A percentile compares a stretch with the other conserved stretches of the same genome.
Evolutionary conservation across 23 red algal genomes (phyloP).

Genomic region (Pyropia yezoensis): DNA sequence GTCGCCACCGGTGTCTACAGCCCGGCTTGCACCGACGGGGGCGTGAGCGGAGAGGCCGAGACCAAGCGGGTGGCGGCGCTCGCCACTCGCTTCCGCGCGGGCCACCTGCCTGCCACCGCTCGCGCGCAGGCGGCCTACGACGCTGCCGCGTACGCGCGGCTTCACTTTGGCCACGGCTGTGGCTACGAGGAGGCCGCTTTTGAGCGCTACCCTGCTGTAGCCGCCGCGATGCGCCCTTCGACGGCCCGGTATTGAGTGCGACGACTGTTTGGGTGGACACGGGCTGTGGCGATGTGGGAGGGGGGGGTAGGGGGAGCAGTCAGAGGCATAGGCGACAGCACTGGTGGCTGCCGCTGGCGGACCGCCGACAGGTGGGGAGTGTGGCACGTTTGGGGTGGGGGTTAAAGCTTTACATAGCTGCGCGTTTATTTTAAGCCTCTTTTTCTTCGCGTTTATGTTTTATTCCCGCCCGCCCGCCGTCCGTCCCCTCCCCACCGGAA

Average conservation of each 20-base stretch:
- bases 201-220: slow-evolving; percentile 25
- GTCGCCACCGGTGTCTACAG: slow-evolving; percentile 32
- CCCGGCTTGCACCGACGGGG: slow-evolving; percentile 24
- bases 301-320: too few species aligned
- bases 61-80: slow-evolving; percentile 24
- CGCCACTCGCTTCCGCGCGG: slow-evolving; percentile 13
- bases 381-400: too few species aligned
- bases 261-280: too few species aligned
- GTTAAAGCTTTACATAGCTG: too few species aligned
- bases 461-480: too few species aligned
- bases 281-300: too few species aligned
- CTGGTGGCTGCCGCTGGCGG: too few species aligned
- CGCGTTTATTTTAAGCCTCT: too few species aligned
- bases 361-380: too few species aligned
- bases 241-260: slow-evolving; percentile 15
- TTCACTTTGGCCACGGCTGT: slow-evolving; percentile 36
- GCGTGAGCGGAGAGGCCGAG: slow-evolving; percentile 18
- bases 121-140: slow-evolving; percentile 15
- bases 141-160: slow-evolving; percentile 14
- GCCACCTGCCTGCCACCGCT: slow-evolving; percentile 4
- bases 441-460: too few species aligned
- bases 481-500: too few species aligned
- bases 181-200: slow-evolving; percentile 37
- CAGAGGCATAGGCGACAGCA: too few species aligned
- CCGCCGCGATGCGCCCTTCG: slow-evolving; percentile 34